phyloP scores from a whole-genome alignment of 371 early-diverging fungal species.

The Apophysomyces elegans region DNA sequence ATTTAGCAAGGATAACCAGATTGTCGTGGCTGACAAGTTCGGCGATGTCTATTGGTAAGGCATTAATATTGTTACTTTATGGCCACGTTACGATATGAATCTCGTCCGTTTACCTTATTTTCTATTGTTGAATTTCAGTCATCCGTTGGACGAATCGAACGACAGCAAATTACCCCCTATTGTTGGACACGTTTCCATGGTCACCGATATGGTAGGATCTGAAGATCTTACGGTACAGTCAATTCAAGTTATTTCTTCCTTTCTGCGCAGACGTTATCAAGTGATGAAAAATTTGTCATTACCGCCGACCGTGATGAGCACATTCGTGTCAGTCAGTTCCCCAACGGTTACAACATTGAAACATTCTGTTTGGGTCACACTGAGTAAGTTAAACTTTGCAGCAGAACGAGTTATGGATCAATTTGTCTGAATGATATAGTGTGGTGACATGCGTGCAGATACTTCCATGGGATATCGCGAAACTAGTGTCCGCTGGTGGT shows the following conservation, averaged over 20 bases:
- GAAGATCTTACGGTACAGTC: neutral
- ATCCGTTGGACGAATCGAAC: constrained; percentile 29
- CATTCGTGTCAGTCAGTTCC: constrained; percentile 88
- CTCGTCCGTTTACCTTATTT: constrained; percentile 11
- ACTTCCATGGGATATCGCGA: constrained; percentile 50
- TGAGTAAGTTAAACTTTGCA: constrained; percentile 54
- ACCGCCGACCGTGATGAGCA: constrained; percentile 97
- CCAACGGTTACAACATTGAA: constrained; percentile 88
- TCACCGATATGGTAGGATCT: constrained; percentile 78
- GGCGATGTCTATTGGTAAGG: constrained; percentile 88
- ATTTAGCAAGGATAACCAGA: constrained; percentile 58
- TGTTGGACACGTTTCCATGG: constrained; percentile 94
- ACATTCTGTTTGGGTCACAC: constrained; percentile 92
- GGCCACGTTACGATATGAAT: neutral
- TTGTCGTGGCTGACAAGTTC: constrained; percentile 93
- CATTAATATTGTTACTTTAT: neutral
- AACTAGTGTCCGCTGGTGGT: constrained; percentile 86
- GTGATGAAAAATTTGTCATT: constrained; percentile 70
- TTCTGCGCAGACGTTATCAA: constrained; percentile 45
- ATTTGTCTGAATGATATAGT: constrained; percentile 28
- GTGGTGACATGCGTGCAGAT: constrained; percentile 69
- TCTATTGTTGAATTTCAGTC: constrained; percentile 26
- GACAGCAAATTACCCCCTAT: constrained; percentile 64
- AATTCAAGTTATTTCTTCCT: neutral
- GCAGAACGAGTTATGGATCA: neutral